A percentile compares a stretch with the other conserved stretches of the same genome.
Evolutionary conservation across 2,329 filamentous ascomycete genomes (phyloP).

Genomic region (Scedosporium minutisporum): DNA sequence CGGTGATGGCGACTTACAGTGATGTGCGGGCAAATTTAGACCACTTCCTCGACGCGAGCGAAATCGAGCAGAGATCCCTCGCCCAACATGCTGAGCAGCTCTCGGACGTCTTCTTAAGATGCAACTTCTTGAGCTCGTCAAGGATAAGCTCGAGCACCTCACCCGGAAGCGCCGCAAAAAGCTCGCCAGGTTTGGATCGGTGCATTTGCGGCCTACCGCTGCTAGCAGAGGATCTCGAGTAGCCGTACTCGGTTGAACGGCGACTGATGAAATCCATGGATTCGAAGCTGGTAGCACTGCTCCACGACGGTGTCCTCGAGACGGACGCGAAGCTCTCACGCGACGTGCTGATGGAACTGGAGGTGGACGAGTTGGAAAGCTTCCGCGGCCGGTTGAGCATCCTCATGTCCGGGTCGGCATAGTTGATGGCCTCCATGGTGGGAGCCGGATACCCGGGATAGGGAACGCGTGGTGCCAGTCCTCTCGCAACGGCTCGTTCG

Average conservation of each 20-base stretch:
- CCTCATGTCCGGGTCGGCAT: slow-evolving; percentile 4
- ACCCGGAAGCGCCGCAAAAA: slow-evolving; percentile 46
- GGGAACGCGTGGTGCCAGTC: not conserved
- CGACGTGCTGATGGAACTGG: slow-evolving; percentile 19
- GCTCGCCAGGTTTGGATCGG: slow-evolving; percentile 36
- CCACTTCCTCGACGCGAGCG: slow-evolving; percentile 41
- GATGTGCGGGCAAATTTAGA: slow-evolving; percentile 38
- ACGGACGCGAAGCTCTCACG: slow-evolving; percentile 17
- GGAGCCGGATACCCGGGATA: not conserved
- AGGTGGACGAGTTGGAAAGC: slow-evolving; percentile 20
- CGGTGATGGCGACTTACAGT: slow-evolving; percentile 29
- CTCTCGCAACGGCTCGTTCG: not conserved
- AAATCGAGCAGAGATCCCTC: slow-evolving; percentile 46
- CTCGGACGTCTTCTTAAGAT: slow-evolving; percentile 34
- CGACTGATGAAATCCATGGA: slow-evolving; percentile 23
- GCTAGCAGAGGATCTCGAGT: slow-evolving; percentile 10
- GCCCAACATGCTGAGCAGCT: slow-evolving; percentile 59
- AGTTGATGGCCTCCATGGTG: slow-evolving; percentile 6
- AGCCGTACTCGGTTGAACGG: slow-evolving; percentile 14
- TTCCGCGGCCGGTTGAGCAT: slow-evolving; percentile 26
- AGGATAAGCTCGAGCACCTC: slow-evolving; percentile 51
- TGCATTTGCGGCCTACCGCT: slow-evolving; percentile 23
- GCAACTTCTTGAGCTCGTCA: slow-evolving; percentile 39
- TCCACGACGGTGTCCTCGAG: slow-evolving; percentile 20
- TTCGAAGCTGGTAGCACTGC: slow-evolving; percentile 28